These are phyloP conservation scores for Lichtheimia hyalospora DNA, from an alignment of 371 early-diverging fungal species.

Conservation along the genomic window DNA sequence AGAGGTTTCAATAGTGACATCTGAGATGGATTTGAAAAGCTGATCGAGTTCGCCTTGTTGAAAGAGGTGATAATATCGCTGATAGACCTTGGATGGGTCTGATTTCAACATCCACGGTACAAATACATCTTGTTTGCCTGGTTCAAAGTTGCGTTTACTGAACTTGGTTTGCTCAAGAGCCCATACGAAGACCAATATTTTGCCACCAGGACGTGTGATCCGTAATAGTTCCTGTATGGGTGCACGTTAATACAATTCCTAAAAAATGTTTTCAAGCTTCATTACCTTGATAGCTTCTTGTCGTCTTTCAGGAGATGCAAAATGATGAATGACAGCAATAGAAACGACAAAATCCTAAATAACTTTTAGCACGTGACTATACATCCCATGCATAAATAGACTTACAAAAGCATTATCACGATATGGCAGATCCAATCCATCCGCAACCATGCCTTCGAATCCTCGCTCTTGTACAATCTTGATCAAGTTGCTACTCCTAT, in stretches of 20 bases:
- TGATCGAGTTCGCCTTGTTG: conserved; percentile 82
- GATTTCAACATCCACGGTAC: conserved; percentile 84
- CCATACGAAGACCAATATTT: conserved; percentile 91
- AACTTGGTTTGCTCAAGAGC: conserved; percentile 85
- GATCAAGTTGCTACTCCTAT: conserved; percentile 76
- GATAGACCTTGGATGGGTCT: conserved; percentile 45
- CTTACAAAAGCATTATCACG: conserved; percentile 70
- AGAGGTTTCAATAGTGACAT: conserved; percentile 44
- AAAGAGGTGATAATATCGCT: conserved; percentile 94
- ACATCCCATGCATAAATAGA: neutral
- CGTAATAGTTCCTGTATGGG: conserved; percentile 68
- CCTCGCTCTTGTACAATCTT: conserved; percentile 76
- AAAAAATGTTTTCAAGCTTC: too few relatives aligned
- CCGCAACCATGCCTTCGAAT: conserved; percentile 84
- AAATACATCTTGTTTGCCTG: conserved; percentile 84
- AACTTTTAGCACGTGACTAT: neutral
- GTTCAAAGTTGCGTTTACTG: conserved; percentile 76
- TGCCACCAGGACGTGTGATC: conserved; percentile 72
- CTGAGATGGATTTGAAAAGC: conserved; percentile 37
- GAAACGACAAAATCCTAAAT: conserved; percentile 86
- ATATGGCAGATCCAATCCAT: conserved; percentile 81
- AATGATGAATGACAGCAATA: conserved; percentile 97
- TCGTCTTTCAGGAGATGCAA: conserved; percentile 80
- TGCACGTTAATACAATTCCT: too few relatives aligned
- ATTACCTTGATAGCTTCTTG: conserved; percentile 53